These are phyloP conservation scores for Gynostemma pentaphyllum DNA, from an alignment of 306 rosid species.

Conservation along the genomic window DNA sequence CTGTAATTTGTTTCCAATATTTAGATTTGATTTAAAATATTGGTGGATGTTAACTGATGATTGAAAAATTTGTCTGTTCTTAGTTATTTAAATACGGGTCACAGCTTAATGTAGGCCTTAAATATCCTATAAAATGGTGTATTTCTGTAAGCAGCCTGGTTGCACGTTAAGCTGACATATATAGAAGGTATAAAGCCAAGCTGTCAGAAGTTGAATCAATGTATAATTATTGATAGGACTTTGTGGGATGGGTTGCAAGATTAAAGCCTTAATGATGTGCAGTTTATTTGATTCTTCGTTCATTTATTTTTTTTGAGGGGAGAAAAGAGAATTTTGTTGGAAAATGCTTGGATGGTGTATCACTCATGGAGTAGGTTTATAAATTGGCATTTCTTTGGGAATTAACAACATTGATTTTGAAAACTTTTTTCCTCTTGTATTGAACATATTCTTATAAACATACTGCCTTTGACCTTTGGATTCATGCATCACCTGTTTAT, in stretches of 20 bases:
- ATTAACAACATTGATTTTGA: background rate
- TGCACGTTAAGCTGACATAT: no score
- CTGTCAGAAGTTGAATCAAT: background rate
- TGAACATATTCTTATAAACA: background rate
- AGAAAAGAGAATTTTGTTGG: background rate
- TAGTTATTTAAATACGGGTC: background rate
- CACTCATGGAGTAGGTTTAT: background rate
- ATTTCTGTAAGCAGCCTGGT: background rate
- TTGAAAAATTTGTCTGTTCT: background rate
- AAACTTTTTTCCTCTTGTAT: background rate
- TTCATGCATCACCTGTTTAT: background rate
- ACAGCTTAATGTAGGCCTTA: background rate
- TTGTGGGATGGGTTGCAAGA: background rate
- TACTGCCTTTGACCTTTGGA: background rate
- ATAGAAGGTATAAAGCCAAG: background rate
- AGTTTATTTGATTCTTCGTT: background rate
- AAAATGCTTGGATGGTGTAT: background rate
- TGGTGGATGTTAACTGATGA: background rate
- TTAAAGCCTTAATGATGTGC: background rate
- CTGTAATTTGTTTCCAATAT: background rate
- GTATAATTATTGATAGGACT: background rate
- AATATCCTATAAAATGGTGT: background rate
- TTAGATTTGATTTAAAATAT: background rate
- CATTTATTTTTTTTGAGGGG: background rate
- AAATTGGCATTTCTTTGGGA: background rate